A percentile compares a stretch with the other conserved stretches of the same genome.
Conservation (phyloP, 2,329 filamentous ascomycete genomes). For the Ophiostoma sp. region DNA sequence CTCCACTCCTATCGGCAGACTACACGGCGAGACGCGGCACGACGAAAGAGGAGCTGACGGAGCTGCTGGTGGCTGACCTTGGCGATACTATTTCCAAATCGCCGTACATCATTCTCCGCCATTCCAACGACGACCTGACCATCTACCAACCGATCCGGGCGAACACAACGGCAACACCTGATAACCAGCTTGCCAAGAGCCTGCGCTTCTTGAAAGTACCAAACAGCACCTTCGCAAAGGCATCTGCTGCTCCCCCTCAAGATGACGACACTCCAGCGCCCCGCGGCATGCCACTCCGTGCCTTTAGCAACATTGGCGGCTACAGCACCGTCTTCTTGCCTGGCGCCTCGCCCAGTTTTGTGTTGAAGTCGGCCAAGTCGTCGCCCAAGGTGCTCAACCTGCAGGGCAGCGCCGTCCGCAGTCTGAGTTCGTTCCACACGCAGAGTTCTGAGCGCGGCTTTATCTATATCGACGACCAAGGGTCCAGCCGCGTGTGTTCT, state of each 20-base stretch:
- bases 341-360: constrained; percentile 74
- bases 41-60: constrained; percentile 70
- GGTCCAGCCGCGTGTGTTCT: constrained; percentile 72
- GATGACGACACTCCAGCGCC: constrained; percentile 33
- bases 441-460: constrained; percentile 78
- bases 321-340: constrained; percentile 82
- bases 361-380: constrained; percentile 79
- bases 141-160: constrained; percentile 78
- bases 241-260: constrained; percentile 46
- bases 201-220: constrained; percentile 22
- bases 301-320: constrained; percentile 67
- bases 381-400: constrained; percentile 73
- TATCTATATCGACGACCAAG: constrained; percentile 73
- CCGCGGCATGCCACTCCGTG: constrained; percentile 51
- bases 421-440: constrained; percentile 75
- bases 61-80: constrained; percentile 81
- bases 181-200: neutral
- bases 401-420: constrained; percentile 65
- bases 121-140: constrained; percentile 76
- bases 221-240: constrained; percentile 56
- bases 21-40: constrained; percentile 69
- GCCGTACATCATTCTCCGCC: constrained; percentile 81
- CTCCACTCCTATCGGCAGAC: constrained; percentile 71
- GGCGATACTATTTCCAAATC: constrained; percentile 70
- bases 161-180: constrained; percentile 34